phyloP scores from a whole-genome alignment of 805 yeast genomes.

The Kockiozyma suomiensis region DNA sequence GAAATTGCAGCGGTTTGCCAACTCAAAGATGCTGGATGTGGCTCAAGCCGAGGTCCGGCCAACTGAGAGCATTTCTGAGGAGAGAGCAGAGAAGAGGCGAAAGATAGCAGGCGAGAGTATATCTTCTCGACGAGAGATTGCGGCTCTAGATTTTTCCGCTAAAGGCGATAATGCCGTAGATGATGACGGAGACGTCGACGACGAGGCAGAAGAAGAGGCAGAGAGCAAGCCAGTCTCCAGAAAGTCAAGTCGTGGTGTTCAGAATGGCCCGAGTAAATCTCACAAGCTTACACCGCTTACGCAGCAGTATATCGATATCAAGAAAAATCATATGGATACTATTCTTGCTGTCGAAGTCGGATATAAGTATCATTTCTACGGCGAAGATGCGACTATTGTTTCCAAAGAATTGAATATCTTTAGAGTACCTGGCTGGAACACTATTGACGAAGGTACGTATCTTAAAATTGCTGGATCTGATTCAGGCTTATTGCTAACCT shows the following conservation, averaged over 20 bases:
- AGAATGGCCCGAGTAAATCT: neutral
- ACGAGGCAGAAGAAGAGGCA: conserved; percentile 3
- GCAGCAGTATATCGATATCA: conserved; percentile 70
- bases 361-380: conserved; percentile 84
- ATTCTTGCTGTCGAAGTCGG: conserved; percentile 86
- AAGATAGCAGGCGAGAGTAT: conserved; percentile 9
- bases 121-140: neutral
- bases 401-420: conserved; percentile 66
- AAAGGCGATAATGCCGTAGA: neutral
- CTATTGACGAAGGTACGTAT: conserved; percentile 49
- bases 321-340: conserved; percentile 62
- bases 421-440: conserved; percentile 68
- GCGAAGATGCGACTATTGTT: conserved; percentile 75
- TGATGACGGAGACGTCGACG: neutral
- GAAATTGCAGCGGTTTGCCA: conserved; percentile 5
- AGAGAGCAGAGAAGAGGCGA: conserved; percentile 5
- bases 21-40: too few relatives aligned
- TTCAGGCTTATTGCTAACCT: too few relatives aligned
- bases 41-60: neutral
- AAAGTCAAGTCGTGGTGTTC: neutral
- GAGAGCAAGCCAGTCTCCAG: neutral
- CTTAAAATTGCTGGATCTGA: too few relatives aligned
- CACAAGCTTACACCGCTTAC: conserved; percentile 73
- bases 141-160: neutral
- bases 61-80: neutral